Base-by-base conservation (phyloP, 768 basidiomycete genomes). In the Termitomyces sp. region DNA sequence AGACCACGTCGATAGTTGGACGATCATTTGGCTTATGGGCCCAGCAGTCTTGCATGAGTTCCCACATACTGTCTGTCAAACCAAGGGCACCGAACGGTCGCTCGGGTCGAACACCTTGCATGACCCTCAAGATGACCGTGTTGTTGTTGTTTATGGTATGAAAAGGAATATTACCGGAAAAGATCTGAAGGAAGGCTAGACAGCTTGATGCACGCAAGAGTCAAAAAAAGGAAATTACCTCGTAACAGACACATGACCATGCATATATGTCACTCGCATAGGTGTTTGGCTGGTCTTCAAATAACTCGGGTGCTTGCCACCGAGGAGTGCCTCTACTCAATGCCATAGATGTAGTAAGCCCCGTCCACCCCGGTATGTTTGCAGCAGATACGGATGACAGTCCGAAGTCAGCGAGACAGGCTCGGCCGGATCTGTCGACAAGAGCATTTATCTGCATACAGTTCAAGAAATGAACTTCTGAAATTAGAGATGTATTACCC, bases 381-480 rank as follows among this genome's bases (percentile, higher is more conserved):
- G 64, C 57, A 39, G 67, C 67, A 7, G 58, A 61, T 11, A 67
- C 54, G 1, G 63, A 65, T 2, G 69, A 66, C 16, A 70, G 56
- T 7, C 69, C 70, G 54, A 72, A 70, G 60, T 71, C 70, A 3
- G 67, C 67, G 6, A 71, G 59, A n/a, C 64, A 64, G 18, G 67
- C 69, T 36, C 63, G 61, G 31, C 62, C 63, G 16, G 61, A 62
- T 13, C 46, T 30, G 16, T 64, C 61, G 0, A 71, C 58, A 24
- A 71, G 66, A 6, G 70, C 62, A 50, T 71, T 70, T 18, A 60
- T 58, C 69, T 70, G 37, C 11, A 46, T 18, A 12, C 16, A 41
- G 37, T 56, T n/a, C 3, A 46, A 15, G 30, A 22, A n/a, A 24
- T 1, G 24, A 36, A 16, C 0, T 2, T 20, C 16, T 3, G 2